Evolutionary conservation across 495 filamentous ascomycete species (phyloP).

Genomic region (Aspergillus leporis): DNA sequence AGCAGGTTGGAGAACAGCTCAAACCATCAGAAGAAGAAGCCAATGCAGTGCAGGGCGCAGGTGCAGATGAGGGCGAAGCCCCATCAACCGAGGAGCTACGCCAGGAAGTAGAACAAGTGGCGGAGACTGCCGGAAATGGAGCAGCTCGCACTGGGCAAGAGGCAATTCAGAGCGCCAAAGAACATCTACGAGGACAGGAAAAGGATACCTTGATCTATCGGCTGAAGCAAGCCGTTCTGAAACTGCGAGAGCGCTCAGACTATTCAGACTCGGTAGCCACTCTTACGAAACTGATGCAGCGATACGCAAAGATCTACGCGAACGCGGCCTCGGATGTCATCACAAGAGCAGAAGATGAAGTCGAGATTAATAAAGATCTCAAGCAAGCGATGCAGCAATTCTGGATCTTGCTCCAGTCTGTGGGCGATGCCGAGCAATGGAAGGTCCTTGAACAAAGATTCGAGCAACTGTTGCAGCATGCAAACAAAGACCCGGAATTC

Average conservation of each 20-base stretch:
- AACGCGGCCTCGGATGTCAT: constrained; percentile 65
- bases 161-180: constrained; percentile 63
- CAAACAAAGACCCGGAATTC: constrained; percentile 77
- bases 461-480: constrained; percentile 69
- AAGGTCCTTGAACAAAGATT: constrained; percentile 65
- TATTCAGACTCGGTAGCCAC: constrained; percentile 86
- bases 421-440: constrained; percentile 77
- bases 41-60: constrained; percentile 56
- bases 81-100: constrained; percentile 61
- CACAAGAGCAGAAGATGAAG: constrained; percentile 63
- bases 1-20: constrained; percentile 68
- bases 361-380: constrained; percentile 69
- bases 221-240: constrained; percentile 73
- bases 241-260: constrained; percentile 71
- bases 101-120: constrained; percentile 62
- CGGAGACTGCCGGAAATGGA: constrained; percentile 62
- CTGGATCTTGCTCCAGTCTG: constrained; percentile 73
- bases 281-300: constrained; percentile 69
- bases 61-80: constrained; percentile 52
- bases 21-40: constrained; percentile 65
- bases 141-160: constrained; percentile 64
- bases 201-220: constrained; percentile 71
- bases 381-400: constrained; percentile 76
- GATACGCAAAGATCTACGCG: constrained; percentile 77
- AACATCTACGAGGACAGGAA: constrained; percentile 67